These are phyloP conservation scores for Xylaria castorea DNA, from an alignment of 495 filamentous ascomycete species.

Conservation along the genomic window DNA sequence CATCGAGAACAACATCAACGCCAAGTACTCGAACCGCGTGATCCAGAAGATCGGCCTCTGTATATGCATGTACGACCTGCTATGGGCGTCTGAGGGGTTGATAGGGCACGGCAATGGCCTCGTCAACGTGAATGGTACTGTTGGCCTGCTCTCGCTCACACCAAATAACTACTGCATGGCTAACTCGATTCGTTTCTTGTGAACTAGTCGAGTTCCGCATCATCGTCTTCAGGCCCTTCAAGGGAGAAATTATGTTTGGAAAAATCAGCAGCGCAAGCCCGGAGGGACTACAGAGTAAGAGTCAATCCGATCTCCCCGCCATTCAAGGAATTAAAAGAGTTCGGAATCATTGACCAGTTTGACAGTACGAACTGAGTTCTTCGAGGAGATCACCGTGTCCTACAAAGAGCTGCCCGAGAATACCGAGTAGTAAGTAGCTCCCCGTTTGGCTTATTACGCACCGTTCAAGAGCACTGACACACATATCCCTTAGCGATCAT, in stretches of 20 bases:
- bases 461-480: slow-evolving; percentile 23
- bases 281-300: slow-evolving; percentile 76
- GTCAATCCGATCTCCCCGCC: neutral
- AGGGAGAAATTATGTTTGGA: slow-evolving; percentile 84
- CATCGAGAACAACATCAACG: slow-evolving; percentile 92
- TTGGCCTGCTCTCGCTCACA: slow-evolving; percentile 7
- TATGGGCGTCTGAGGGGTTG: slow-evolving; percentile 85
- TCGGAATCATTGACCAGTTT: slow-evolving; percentile 6
- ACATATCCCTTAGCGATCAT: slow-evolving; percentile 57
- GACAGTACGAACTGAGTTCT: slow-evolving; percentile 83
- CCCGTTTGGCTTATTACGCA: neutral
- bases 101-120: slow-evolving; percentile 89
- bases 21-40: slow-evolving; percentile 83
- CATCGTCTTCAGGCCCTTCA: slow-evolving; percentile 94
- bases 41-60: slow-evolving; percentile 84
- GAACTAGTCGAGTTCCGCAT: slow-evolving; percentile 85
- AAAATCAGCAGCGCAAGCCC: slow-evolving; percentile 74
- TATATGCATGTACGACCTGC: slow-evolving; percentile 86
- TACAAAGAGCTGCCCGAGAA: slow-evolving; percentile 70
- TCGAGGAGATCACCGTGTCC: slow-evolving; percentile 86
- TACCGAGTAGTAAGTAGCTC: slow-evolving; percentile 70
- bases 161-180: neutral
- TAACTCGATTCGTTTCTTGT: slow-evolving; percentile 4
- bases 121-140: slow-evolving; percentile 86
- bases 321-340: neutral